A percentile compares a stretch with the other conserved stretches of the same genome.
These are phyloP conservation scores for Vitis hybrid DNA, from an alignment of 177 flowering plant genomes.

Conservation along the genomic window DNA sequence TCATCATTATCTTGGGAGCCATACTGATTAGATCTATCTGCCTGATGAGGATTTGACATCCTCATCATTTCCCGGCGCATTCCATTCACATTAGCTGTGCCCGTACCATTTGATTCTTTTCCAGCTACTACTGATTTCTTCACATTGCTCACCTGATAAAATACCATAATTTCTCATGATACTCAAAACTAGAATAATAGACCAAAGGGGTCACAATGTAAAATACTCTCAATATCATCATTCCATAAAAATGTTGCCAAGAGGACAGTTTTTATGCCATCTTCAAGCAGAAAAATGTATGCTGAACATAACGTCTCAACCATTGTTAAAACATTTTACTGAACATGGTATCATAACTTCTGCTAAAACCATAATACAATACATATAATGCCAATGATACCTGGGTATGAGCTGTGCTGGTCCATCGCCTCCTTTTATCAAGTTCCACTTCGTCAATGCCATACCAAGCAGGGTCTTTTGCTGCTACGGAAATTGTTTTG, in stretches of 20 bases:
- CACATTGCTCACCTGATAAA: slow-evolving; percentile 55
- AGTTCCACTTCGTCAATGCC: slow-evolving; percentile 78
- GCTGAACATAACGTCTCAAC: too few species aligned
- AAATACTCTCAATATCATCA: neutral
- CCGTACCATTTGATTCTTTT: slow-evolving; percentile 33
- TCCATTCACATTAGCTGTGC: slow-evolving; percentile 36
- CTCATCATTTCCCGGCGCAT: slow-evolving; percentile 81
- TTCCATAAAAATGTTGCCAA: too few species aligned
- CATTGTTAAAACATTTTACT: too few species aligned
- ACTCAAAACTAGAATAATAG: neutral
- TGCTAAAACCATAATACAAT: neutral
- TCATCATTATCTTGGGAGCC: slow-evolving; percentile 58
- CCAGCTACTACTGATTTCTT: slow-evolving; percentile 63
- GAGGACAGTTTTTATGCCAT: too few species aligned
- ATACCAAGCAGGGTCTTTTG: slow-evolving; percentile 76
- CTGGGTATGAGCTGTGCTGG: slow-evolving; percentile 73
- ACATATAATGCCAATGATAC: slow-evolving; percentile 26
- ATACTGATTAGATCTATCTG: slow-evolving; percentile 49
- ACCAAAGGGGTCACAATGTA: neutral
- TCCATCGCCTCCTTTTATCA: slow-evolving; percentile 82
- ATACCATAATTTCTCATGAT: slow-evolving; percentile 5
- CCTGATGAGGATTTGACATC: slow-evolving; percentile 54
- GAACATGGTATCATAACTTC: neutral
- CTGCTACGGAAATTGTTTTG: slow-evolving; percentile 80
- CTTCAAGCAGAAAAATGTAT: too few species aligned